Percentiles rank a stretch among this genome's conserved stretches.
These are phyloP conservation scores for Pogostemon cablin DNA, from an alignment of 257 asterid genomes.

Conservation along the genomic window DNA sequence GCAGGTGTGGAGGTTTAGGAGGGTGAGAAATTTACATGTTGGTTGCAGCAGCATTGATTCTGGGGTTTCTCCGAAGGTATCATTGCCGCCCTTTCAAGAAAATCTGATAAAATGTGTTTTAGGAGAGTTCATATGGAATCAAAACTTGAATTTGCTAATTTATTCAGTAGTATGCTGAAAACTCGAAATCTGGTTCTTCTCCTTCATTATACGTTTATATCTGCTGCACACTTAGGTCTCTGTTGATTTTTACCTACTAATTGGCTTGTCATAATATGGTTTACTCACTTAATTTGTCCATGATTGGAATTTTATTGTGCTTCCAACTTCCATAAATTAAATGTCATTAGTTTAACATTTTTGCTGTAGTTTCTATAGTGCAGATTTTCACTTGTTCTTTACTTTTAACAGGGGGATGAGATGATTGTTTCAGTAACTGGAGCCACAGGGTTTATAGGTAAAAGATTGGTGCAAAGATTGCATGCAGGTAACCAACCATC, in stretches of 20 bases:
- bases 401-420: conserved; percentile 55
- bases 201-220: neutral
- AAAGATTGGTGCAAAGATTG: conserved; percentile 86
- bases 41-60: conserved; percentile 36
- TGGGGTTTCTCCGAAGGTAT: conserved; percentile 52
- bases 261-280: neutral
- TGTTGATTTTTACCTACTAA: neutral
- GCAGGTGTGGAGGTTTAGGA: conserved; percentile 46
- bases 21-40: conserved; percentile 44
- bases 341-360: conserved; percentile 17
- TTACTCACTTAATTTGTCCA: neutral
- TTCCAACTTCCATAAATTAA: neutral
- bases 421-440: conserved; percentile 90
- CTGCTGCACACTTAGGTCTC: neutral
- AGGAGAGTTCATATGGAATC: neutral
- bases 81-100: neutral
- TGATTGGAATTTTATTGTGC: neutral
- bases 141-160: neutral
- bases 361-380: neutral
- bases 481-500: conserved; percentile 47
- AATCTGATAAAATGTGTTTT: neutral
- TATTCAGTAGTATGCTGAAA: neutral
- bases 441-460: conserved; percentile 95
- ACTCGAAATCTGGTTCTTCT: neutral
- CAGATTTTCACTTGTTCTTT: conserved; percentile 4